Base-by-base conservation (phyloP, 2,329 filamentous ascomycete genomes). In the Rosellinia necatrix region DNA sequence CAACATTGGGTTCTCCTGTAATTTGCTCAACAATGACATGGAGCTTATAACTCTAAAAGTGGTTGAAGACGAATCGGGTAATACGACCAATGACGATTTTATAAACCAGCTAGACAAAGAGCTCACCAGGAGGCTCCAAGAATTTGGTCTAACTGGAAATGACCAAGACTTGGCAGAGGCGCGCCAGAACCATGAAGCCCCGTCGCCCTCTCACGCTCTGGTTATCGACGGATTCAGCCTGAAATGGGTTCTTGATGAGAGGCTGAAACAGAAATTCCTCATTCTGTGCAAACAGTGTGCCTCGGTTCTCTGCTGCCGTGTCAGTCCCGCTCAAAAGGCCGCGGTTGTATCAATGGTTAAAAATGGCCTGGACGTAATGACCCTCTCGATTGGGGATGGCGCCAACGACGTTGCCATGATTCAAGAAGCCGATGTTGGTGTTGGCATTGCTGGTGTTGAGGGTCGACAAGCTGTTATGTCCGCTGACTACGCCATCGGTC, bases 1-100 rank as follows among this genome's bases (percentile, higher is more conserved):
- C 85, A 99, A 99, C 76, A 99, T 99, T 70, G 94, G 94, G 2
- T 99, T 97, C 75, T 99, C 96, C 9, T 99, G 96, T 78, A 99
- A 99, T 66, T 81, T 99, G 27, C 83, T 99, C 52, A 92, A 93
- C 75, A 99, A 97, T 73, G 91, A 96, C 64, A 97, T 99, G 94
- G 94, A 99, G 65, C 78, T 99, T 59, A 90, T 99, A 62, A 85
- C 96, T 44, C 81, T 99, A 65, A 96, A 96, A 70, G 82, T 94
- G 25, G 84, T 90, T 1, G 91, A 96, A 62, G 88, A 92, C 52
- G 82, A 87, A 58, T 70, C 76, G 8, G 75, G 82, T 13, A 67
- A 76, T 19, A 75, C 75, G 0, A 59, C 72, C 0, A 77, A 82
- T 22, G 79, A 82, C 0, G 69, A 72, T 9, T 81, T 81, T 54